Base-by-base conservation (phyloP, 495 filamentous ascomycete genomes). In the Hyaloscypha hepaticicola region DNA sequence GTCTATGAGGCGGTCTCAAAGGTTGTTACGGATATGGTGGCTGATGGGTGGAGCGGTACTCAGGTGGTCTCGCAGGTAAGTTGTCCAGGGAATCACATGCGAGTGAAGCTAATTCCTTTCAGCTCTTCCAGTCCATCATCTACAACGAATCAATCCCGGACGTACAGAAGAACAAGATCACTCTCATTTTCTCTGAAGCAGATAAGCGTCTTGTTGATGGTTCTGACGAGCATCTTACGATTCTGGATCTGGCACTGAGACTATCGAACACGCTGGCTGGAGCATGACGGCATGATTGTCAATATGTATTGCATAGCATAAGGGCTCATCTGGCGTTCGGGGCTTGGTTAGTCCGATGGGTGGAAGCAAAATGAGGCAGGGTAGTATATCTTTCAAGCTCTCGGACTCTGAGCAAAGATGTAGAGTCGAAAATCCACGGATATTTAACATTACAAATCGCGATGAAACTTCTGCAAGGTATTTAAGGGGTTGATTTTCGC, bases 31-130 rank as follows among this genome's bases (percentile, higher is more conserved):
- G 89, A 96, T 72, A 86, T 98, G 81, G 89, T 97, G 64, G 94
- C 95, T 16, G 95, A 99, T 78, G 95, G 95, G 25, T 99, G 95
- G 96, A 96, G 92, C 77, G 95, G 94, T n/a, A 87, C 88, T 21
- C 95, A 98, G 78, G 80, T 96, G 22, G 79, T 97, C 52, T 74
- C 82, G 7, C 93, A 93, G 83, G 88, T 91, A 74, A 74, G 78
- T 26, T 11, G n/a, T 27, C 55, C 1, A 4, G 9, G 11, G 24
- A 2, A 45, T 49, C 11, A 11, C 9, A 7, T 9, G 4, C 2
- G 2, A 28, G 3, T 22, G 11, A 29, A 50, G 31, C 71, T 66
- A 74, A 66, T 27, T 26, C 34, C 55, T 19, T 63, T 53, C 72
- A 99, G 90, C 77, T 99, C 28, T 97, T 97, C 70, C 88, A 92